Percentiles rank a stretch among this genome's conserved stretches.
These are phyloP conservation scores for Nothophytophthora sp. DNA, from an alignment of 352 stramenopile species.

Conservation along the genomic window DNA sequence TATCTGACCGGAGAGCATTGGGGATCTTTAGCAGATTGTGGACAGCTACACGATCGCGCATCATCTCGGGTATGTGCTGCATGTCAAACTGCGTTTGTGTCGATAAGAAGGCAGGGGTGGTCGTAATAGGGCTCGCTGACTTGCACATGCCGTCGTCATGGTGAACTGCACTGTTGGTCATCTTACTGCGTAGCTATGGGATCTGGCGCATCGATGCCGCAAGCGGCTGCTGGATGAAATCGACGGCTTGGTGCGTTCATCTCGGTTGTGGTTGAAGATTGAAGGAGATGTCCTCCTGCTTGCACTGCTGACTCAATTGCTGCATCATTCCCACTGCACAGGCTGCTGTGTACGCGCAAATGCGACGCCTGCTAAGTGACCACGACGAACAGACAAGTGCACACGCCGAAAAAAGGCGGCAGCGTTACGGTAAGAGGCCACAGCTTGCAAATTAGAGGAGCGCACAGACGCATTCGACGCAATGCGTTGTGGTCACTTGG, in stretches of 20 bases:
- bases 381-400: conserved; percentile 16
- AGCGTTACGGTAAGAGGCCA: conserved; percentile 49
- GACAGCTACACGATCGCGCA: conserved; percentile 46
- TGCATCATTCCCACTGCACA: conserved; percentile 10
- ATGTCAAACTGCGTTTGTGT: too few relatives aligned
- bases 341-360: conserved; percentile 44
- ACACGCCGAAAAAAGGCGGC: conserved; percentile 30
- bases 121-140: too few relatives aligned
- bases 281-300: not conserved
- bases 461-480: not conserved
- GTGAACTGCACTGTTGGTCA: not conserved
- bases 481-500: not conserved
- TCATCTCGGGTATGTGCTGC: conserved; percentile 39
- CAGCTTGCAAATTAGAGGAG: not conserved
- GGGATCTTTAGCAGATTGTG: conserved; percentile 51
- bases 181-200: conserved; percentile 49
- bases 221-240: conserved; percentile 55
- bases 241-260: conserved; percentile 38
- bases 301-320: not conserved
- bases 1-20: conserved; percentile 71
- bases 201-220: conserved; percentile 67
- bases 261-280: not conserved
- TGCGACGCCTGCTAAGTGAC: conserved; percentile 35
- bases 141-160: conserved; percentile 10
- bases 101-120: too few relatives aligned